These are phyloP conservation scores for Umbelopsis sp. DNA, from an alignment of 371 early-diverging fungal species.

Conservation along the genomic window DNA sequence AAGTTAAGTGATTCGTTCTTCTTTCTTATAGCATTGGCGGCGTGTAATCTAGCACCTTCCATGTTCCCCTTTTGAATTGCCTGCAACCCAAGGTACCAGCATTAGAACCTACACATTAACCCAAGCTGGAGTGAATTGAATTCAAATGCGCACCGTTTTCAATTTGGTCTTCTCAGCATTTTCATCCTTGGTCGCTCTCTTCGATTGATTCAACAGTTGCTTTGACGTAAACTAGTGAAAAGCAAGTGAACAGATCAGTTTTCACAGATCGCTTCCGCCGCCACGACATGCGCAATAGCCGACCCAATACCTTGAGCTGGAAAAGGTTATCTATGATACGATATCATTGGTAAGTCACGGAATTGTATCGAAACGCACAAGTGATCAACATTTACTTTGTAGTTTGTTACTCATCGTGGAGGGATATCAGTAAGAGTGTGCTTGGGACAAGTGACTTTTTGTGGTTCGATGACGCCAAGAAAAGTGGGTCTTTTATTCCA, in stretches of 20 bases:
- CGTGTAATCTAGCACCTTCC: conserved; percentile 94
- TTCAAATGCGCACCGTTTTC: conserved; percentile 71
- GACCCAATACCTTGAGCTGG: conserved; percentile 65
- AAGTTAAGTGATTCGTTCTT: conserved; percentile 93
- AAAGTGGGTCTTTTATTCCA: not conserved
- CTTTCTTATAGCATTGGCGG: conserved; percentile 96
- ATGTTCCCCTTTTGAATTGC: conserved; percentile 93
- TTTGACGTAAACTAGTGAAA: conserved; percentile 86
- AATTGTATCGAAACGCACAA: not conserved
- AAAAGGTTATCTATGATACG: conserved; percentile 61
- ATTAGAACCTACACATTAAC: not conserved
- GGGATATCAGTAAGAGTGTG: not conserved
- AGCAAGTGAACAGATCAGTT: not conserved
- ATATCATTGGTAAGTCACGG: not conserved
- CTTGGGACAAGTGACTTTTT: not conserved
- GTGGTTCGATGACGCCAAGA: conserved; percentile 8
- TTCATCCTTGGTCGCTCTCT: conserved; percentile 88
- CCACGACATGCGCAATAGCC: not conserved
- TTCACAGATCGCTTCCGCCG: not conserved
- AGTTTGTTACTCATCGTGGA: conserved; percentile 4
- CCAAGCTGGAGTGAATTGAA: conserved; percentile 5
- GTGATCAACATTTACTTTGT: conserved; percentile 8
- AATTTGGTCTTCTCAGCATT: conserved; percentile 78
- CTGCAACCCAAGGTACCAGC: conserved; percentile 35
- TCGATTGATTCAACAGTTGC: conserved; percentile 83